Evolutionary conservation across 2,329 filamentous ascomycete genomes (phyloP), one percentile per base, ranked within the genome.

Genomic region (Fusarium poae): DNA sequence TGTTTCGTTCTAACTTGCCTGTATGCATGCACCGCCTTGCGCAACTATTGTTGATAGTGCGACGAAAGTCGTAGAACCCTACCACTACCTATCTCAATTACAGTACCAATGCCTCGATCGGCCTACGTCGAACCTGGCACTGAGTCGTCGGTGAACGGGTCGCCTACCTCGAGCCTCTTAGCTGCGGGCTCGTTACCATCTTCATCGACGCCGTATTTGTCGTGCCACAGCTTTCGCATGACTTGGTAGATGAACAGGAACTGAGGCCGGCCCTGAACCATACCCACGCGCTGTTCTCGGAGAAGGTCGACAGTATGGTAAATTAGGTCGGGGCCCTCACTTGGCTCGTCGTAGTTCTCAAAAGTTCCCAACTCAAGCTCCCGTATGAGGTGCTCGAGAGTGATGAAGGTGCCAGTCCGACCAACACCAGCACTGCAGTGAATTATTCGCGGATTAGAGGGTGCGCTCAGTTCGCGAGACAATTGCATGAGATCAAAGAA

Each of bases 401-500:
- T 92, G 74, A 99, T 97, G 77, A 98, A 99, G 0, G 96, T 98
- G 34, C 96, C 96, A 10, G 92, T 97, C 57, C 96, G 89, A 15
- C 96, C 96, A 16, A 99, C 95, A 39, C 96, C 96, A 10, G 96
- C 96, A 76, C 93, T 97, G 82, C 92, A 94, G 79, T 94, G 92
- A 13, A 94, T 87, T 62, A 98, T 90, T 57, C 95, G 90, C 6
- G 95, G 92, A 73, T 83, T 81, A 10, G 81, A 81, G 2, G 82
- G 80, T 35, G 86, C 86, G 76, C 86, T 87, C 69, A 80, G 77
- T 66, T 86, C 82, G 23, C 86, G 84, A 3, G 91, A 92, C 4
- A 93, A 83, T 11, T 84, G 82, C 83, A 94, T 89, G 9, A 94
- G 83, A 32, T 88, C 85, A 58, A 93, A 84, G 76, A 95, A 89